Evolutionary conservation across 495 filamentous ascomycete species (phyloP), one percentile per base, ranked within the genome.

Genomic region (Glutinoglossum americanum): DNA sequence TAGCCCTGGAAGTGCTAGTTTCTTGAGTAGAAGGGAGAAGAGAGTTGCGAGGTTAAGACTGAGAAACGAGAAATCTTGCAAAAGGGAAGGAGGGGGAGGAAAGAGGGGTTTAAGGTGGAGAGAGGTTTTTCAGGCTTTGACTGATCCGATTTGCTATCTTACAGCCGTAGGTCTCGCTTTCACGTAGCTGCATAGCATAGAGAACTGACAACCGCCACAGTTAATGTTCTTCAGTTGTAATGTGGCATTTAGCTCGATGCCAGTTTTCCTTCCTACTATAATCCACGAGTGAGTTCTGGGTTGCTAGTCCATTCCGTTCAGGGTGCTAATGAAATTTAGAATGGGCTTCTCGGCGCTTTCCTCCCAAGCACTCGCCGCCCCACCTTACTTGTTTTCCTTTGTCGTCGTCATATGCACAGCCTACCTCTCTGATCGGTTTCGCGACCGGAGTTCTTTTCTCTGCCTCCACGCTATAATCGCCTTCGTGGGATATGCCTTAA

Each of bases 101-200:
- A 71, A 78, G 10, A 64, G 75, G 1, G 73, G 76, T 13, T 64
- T 87, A 21, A 69, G 76, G 56, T 77, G 73, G 62, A 79, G 71
- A 54, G 84, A 88, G 53, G 62, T 86, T 30, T 67, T 73, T 1
- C 63, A 68, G 55, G 76, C 77, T 10, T 65, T 87, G 6, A 58
- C 73, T 21, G 80, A 85, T 64, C 62, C 73, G 2, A 86, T 87
- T 57, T 75, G 76, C 45, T 88, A 84, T 66, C 71, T 87, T 13
- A 82, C 82, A 19, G 79, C 85, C 65, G 67, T 78, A 55, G 67
- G 74, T 68, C n/a, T 23, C 1, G 28, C 44, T 23, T 45, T 21
- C 17, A 21, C 21, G 41, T 1, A 10, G 19, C 41, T 19, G 17
- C 1, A 21, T 21, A 21, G n/a, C 59, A 15, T 5, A 21, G 4